Percentiles rank a stretch among this genome's conserved stretches.
These are phyloP conservation scores for Trichophyton schoenleinii DNA, from an alignment of 2,329 filamentous ascomycete genomes.

Conservation along the genomic window DNA sequence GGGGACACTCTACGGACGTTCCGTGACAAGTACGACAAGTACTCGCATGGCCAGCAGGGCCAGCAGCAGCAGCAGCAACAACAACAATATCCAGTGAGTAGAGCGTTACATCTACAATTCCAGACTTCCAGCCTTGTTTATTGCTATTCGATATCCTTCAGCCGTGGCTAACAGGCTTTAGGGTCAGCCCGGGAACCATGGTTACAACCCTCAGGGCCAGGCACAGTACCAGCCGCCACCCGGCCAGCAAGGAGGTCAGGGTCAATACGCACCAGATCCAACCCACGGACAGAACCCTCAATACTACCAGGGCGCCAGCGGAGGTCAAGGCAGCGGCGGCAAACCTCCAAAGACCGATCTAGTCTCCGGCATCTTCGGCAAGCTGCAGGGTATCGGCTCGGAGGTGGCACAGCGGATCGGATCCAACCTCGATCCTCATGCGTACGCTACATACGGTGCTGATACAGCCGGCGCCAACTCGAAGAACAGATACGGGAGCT, in stretches of 20 bases:
- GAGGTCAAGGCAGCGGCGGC: slow-evolving; percentile 17
- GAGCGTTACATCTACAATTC: background rate
- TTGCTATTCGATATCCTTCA: background rate
- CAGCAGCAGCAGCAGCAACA: slow-evolving; percentile 6
- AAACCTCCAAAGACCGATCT: slow-evolving; percentile 25
- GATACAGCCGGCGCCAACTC: slow-evolving; percentile 46
- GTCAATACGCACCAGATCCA: slow-evolving; percentile 13
- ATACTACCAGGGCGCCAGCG: slow-evolving; percentile 15
- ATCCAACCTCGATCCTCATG: slow-evolving; percentile 36
- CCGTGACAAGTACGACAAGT: slow-evolving; percentile 30
- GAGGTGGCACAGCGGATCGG: slow-evolving; percentile 41
- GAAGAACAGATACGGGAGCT: slow-evolving; percentile 75
- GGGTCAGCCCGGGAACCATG: slow-evolving; percentile 11
- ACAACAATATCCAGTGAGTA: slow-evolving; percentile 12
- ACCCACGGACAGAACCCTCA: slow-evolving; percentile 20
- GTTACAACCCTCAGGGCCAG: slow-evolving; percentile 5
- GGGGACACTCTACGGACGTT: slow-evolving; percentile 41
- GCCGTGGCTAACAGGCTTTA: slow-evolving; percentile 10
- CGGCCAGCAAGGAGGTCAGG: slow-evolving; percentile 6
- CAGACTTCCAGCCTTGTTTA: too few relatives aligned
- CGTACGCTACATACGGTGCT: slow-evolving; percentile 33
- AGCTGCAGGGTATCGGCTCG: slow-evolving; percentile 40
- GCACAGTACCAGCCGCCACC: slow-evolving; percentile 3
- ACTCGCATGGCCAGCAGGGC: slow-evolving; percentile 17
- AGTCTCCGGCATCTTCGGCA: slow-evolving; percentile 40